Conservation (phyloP, 176 grass and related monocot species). For the Oryza punctata region DNA sequence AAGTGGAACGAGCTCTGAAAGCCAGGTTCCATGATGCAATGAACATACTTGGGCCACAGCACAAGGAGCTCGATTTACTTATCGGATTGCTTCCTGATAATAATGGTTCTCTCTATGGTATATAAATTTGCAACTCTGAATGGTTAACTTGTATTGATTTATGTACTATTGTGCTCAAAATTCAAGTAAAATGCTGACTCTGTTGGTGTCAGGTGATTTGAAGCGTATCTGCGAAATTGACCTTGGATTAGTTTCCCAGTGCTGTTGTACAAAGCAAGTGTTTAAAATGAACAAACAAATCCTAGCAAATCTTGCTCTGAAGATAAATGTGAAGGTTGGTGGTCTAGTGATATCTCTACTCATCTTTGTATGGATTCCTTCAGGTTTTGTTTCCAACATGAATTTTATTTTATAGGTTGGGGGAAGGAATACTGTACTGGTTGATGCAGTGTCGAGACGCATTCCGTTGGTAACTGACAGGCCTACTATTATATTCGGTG, state of each 20-base stretch:
- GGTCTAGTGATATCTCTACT: neutral
- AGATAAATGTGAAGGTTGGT: conserved; percentile 98
- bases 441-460: conserved; percentile 72
- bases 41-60: conserved; percentile 60
- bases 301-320: conserved; percentile 87
- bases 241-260: conserved; percentile 83
- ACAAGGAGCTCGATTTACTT: conserved; percentile 70
- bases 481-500: conserved; percentile 92
- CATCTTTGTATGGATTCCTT: conserved; percentile 11
- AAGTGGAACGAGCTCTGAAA: conserved; percentile 62
- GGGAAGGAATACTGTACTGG: conserved; percentile 88
- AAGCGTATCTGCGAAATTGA: conserved; percentile 93
- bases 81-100: conserved; percentile 89
- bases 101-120: conserved; percentile 94
- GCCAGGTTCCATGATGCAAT: conserved; percentile 64
- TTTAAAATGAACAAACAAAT: conserved; percentile 78
- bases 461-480: conserved; percentile 89
- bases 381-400: neutral
- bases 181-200: neutral
- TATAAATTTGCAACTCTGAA: neutral
- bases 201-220: conserved; percentile 68
- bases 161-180: neutral
- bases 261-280: conserved; percentile 82
- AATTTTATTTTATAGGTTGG: conserved; percentile 62
- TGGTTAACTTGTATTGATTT: neutral